Conservation (phyloP, 805 yeast species). For the Blastobotrys americana region DNA sequence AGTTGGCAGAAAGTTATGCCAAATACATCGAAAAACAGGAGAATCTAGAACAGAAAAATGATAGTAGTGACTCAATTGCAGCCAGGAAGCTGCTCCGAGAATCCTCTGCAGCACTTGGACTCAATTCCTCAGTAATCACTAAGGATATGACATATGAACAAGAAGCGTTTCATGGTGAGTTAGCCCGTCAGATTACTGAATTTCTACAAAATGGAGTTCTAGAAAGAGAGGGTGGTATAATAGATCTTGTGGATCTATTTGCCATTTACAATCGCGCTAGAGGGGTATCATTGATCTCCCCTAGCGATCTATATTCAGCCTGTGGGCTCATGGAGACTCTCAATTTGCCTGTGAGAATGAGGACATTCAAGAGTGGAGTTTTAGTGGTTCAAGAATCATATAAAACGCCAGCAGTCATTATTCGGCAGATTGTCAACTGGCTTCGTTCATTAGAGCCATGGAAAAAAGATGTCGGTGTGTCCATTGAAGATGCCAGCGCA, state of each 20-base stretch:
- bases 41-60: not conserved
- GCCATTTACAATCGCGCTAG: slow-evolving; percentile 58
- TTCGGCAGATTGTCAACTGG: slow-evolving; percentile 31
- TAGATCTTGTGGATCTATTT: slow-evolving; percentile 56
- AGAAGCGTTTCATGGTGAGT: slow-evolving; percentile 41
- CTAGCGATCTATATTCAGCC: slow-evolving; percentile 59
- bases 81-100: slow-evolving; percentile 32
- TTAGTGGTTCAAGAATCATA: slow-evolving; percentile 36
- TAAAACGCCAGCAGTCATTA: slow-evolving; percentile 32
- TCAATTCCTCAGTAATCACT: slow-evolving; percentile 27
- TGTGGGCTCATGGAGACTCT: slow-evolving; percentile 49
- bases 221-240: slow-evolving; percentile 48
- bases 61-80: slow-evolving; percentile 16
- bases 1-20: slow-evolving; percentile 39
- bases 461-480: slow-evolving; percentile 27
- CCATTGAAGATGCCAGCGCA: slow-evolving; percentile 38
- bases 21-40: slow-evolving; percentile 22
- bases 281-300: slow-evolving; percentile 60
- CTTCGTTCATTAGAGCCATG: slow-evolving; percentile 18
- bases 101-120: slow-evolving; percentile 29
- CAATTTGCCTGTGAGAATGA: slow-evolving; percentile 48
- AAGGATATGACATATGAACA: slow-evolving; percentile 33
- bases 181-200: slow-evolving; percentile 74
- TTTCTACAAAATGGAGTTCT: slow-evolving; percentile 46
- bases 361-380: slow-evolving; percentile 36